Percentiles rank a stretch among this genome's conserved stretches.
Evolutionary conservation across 805 yeast genomes (phyloP).

Genomic region (Starmerella stigmatis): DNA sequence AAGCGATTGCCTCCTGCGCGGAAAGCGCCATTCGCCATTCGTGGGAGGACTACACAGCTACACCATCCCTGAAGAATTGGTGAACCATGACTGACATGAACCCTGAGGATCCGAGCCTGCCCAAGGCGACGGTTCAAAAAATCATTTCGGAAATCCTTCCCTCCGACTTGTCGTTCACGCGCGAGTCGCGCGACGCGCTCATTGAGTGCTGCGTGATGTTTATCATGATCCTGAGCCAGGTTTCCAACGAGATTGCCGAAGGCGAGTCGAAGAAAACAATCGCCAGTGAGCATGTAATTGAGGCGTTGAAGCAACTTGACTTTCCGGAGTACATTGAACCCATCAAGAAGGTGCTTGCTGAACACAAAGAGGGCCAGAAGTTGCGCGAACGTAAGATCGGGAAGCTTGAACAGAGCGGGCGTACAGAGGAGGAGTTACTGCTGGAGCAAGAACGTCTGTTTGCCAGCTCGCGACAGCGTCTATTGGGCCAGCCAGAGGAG

Average conservation of each 20-base stretch:
- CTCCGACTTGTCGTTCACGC: conserved; percentile 73
- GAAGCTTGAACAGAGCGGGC: conserved; percentile 85
- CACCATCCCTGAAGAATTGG: neutral
- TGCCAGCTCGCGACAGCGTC: conserved; percentile 30
- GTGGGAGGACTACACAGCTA: neutral
- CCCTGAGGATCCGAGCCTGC: conserved; percentile 32
- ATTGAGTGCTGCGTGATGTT: conserved; percentile 95
- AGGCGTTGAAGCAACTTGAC: conserved; percentile 79
- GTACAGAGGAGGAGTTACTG: conserved; percentile 83
- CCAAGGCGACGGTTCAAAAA: conserved; percentile 84
- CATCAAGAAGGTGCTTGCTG: conserved; percentile 65
- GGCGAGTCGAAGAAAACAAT: conserved; percentile 93
- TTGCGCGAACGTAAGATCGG: conserved; percentile 80
- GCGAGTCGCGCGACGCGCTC: conserved; percentile 88
- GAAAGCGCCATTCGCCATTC: too few species aligned
- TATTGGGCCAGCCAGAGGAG: conserved; percentile 21
- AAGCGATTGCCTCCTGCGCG: neutral
- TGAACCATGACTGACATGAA: conserved; percentile 22
- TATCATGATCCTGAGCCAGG: conserved; percentile 86
- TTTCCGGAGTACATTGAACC: conserved; percentile 76
- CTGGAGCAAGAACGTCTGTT: conserved; percentile 89
- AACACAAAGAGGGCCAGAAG: conserved; percentile 80
- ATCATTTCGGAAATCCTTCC: conserved; percentile 85
- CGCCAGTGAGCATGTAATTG: conserved; percentile 89
- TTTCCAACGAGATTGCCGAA: conserved; percentile 91